Evolutionary conservation across 2,329 filamentous ascomycete genomes (phyloP).

Genomic region (Capronia americana): DNA sequence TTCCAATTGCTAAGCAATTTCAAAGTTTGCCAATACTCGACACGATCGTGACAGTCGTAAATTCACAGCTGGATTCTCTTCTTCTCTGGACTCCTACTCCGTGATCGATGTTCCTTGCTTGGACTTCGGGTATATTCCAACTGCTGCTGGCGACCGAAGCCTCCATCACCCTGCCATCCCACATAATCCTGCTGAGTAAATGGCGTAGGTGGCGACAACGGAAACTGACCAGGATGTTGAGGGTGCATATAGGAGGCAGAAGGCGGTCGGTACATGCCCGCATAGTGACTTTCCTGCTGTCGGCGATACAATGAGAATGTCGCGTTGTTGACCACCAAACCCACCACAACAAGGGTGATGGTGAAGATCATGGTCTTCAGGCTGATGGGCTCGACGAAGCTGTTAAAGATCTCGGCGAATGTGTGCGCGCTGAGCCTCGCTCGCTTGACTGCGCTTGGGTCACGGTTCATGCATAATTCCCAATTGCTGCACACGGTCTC

Average conservation of each 20-base stretch:
- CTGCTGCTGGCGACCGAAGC: slow-evolving; percentile 29
- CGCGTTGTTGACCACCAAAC: slow-evolving; percentile 38
- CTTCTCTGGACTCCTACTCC: slow-evolving; percentile 40
- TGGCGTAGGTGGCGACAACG: slow-evolving; percentile 28
- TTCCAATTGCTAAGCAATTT: not conserved
- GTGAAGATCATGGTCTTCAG: slow-evolving; percentile 71
- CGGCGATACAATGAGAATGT: slow-evolving; percentile 39
- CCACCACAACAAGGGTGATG: slow-evolving; percentile 36
- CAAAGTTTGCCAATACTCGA: slow-evolving; percentile 4
- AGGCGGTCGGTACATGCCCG: slow-evolving; percentile 30
- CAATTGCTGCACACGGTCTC: slow-evolving; percentile 76
- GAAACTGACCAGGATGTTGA: slow-evolving; percentile 28
- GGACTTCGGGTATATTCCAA: slow-evolving; percentile 39
- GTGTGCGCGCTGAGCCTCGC: slow-evolving; percentile 84
- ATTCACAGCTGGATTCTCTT: slow-evolving; percentile 26
- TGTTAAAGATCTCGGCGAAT: slow-evolving; percentile 90
- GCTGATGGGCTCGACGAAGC: slow-evolving; percentile 88
- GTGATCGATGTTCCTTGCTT: slow-evolving; percentile 38
- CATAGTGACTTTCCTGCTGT: slow-evolving; percentile 35
- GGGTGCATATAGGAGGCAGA: slow-evolving; percentile 36
- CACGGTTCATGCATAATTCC: slow-evolving; percentile 85
- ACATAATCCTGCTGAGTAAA: slow-evolving; percentile 34
- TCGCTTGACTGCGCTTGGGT: slow-evolving; percentile 77
- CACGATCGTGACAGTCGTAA: slow-evolving; percentile 7
- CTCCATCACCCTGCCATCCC: slow-evolving; percentile 33